Percentiles rank a stretch among this genome's conserved stretches.
These are phyloP conservation scores for Sporopachydermia lactativora DNA, from an alignment of 805 yeast species.

Conservation along the genomic window DNA sequence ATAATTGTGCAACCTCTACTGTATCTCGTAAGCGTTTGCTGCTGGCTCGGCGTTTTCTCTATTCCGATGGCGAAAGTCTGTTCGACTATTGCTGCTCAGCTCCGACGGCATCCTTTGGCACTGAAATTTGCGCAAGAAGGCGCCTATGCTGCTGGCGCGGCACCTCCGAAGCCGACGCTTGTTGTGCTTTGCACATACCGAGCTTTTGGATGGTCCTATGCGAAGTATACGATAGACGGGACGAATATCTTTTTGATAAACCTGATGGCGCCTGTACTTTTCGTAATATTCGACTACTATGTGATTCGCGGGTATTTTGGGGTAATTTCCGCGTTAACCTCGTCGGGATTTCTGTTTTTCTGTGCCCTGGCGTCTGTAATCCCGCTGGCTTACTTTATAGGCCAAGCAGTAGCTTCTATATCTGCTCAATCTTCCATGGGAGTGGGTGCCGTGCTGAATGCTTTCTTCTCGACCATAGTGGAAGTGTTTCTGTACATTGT, in stretches of 20 bases:
- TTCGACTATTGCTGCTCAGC: slow-evolving; percentile 52
- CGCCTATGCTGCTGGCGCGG: slow-evolving; percentile 26
- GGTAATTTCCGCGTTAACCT: slow-evolving; percentile 31
- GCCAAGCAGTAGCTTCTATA: slow-evolving; percentile 98
- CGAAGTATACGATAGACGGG: slow-evolving; percentile 93
- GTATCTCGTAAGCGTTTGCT: slow-evolving; percentile 34
- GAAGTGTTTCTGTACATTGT: slow-evolving; percentile 89
- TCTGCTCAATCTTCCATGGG: slow-evolving; percentile 99
- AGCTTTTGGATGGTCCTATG: slow-evolving; percentile 84
- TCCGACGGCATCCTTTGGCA: slow-evolving; percentile 84
- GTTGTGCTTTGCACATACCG: slow-evolving; percentile 83
- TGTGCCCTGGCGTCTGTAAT: slow-evolving; percentile 73
- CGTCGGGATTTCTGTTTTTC: slow-evolving; percentile 53
- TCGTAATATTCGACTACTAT: slow-evolving; percentile 71
- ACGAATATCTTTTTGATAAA: slow-evolving; percentile 89
- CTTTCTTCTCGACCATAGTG: slow-evolving; percentile 91
- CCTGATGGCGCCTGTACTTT: slow-evolving; percentile 60
- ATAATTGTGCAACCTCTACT: slow-evolving; percentile 55
- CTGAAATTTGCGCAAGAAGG: slow-evolving; percentile 56
- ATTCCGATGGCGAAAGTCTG: slow-evolving; percentile 88
- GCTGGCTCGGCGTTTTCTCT: slow-evolving; percentile 80
- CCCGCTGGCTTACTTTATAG: slow-evolving; percentile 92
- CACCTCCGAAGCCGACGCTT: slow-evolving; percentile 27
- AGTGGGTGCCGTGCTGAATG: slow-evolving; percentile 94
- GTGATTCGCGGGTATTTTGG: slow-evolving; percentile 36